Base-by-base conservation (phyloP, 352 stramenopile genomes). In the Plasmopara halstedii region DNA sequence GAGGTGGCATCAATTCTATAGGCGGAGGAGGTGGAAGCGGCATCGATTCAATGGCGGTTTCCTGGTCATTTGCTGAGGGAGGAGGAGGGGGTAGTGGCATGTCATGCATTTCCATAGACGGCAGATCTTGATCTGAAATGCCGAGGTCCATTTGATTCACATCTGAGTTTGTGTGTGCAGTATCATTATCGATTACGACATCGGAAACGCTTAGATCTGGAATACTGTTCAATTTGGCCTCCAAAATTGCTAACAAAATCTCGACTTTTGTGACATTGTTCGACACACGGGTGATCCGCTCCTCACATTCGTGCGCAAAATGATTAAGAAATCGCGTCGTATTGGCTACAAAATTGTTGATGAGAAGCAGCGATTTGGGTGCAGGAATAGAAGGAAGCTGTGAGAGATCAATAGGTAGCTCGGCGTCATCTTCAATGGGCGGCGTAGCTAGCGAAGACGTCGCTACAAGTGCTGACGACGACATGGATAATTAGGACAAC, bases 311-410 rank as follows among this genome's bases (percentile, higher is more conserved):
- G 59, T 82, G 58, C 18, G 76, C 73, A 53, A 94, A 92, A 51
- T 88, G 76, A 56, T 94, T 94, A 37, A 94, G 61, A 61, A 94
- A 94, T 15, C 76, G 70, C 53, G 77, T 87, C 14, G 77, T 90
- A 64, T 92, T 94, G 41, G 75, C 62, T 33, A 89, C 74, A 46
- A 94, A 94, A 51, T 94, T 92, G 64, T 84, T 94, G 46, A 94
- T 58, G 8, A 94, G 70, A 53, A 92, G 53, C 45, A 92, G 61
- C 40, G 76, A 83, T 60, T 92, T 92, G 44, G 73, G 39, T 49
- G 80, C 72, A 14, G 80, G 78, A 37, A 90, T 86, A 37, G 70
- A 53, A 27, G 75, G 72, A 26, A 92, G 56, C 56, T 92, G 81
- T 27, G 76, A 83, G 8, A 92, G 64, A 45, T 92, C 80, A 20